A percentile compares a stretch with the other conserved stretches of the same genome.
Evolutionary conservation across 1,284 basidiomycete genomes (phyloP).

Genomic region (Fomitopsis schrenkii): DNA sequence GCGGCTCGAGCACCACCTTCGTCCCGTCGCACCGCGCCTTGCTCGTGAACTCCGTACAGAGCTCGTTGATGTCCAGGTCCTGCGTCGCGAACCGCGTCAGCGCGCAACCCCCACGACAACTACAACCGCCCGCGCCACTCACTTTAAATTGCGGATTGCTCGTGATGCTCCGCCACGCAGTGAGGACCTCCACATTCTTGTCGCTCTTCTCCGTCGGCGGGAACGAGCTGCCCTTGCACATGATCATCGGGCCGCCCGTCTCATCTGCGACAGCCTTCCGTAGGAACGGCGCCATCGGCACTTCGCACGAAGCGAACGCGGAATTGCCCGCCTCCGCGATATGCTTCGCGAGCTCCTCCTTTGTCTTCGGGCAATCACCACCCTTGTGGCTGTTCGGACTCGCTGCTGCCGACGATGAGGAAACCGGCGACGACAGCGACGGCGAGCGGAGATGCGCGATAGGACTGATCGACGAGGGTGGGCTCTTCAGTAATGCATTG

Average conservation of each 20-base stretch:
- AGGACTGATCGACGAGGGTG: constrained; percentile 50
- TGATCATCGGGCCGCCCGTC: constrained; percentile 42
- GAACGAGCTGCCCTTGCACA: constrained; percentile 58
- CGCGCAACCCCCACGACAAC: neutral
- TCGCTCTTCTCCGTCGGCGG: constrained; percentile 67
- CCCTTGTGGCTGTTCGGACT: constrained; percentile 10
- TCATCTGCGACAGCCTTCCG: constrained; percentile 21
- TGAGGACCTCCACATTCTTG: constrained; percentile 68
- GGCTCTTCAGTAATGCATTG: constrained; percentile 37
- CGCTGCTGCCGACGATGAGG: constrained; percentile 29
- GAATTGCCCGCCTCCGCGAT: constrained; percentile 50
- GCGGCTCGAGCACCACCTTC: constrained; percentile 73
- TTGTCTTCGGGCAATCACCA: constrained; percentile 55
- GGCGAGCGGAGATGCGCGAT: constrained; percentile 35
- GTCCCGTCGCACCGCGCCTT: constrained; percentile 80
- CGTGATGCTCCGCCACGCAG: constrained; percentile 72
- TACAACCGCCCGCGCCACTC: constrained; percentile 5
- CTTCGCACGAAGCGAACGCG: constrained; percentile 34
- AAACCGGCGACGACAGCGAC: constrained; percentile 24
- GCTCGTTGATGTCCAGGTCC: constrained; percentile 72
- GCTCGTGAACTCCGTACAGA: constrained; percentile 71
- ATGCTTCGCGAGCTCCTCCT: constrained; percentile 43
- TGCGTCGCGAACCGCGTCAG: constrained; percentile 23
- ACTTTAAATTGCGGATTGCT: constrained; percentile 66
- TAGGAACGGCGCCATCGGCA: constrained; percentile 23